These are phyloP conservation scores for Ustilago cynodontis DNA, from an alignment of 1,284 basidiomycete genomes.

Conservation along the genomic window DNA sequence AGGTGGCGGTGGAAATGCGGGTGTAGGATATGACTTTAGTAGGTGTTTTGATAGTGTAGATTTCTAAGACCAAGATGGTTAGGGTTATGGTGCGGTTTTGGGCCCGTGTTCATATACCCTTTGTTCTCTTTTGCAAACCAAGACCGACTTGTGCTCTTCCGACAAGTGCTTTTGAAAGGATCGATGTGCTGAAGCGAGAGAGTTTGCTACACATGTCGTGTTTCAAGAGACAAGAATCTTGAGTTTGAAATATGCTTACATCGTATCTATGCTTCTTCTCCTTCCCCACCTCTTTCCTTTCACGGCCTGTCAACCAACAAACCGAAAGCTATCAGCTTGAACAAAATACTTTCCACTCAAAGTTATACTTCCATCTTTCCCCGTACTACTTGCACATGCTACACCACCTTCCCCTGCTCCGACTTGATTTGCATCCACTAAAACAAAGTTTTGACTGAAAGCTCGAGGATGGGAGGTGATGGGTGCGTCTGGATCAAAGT, in stretches of 20 bases:
- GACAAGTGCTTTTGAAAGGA: too few species aligned
- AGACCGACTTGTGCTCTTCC: too few species aligned
- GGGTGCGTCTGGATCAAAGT: slow-evolving; percentile 60
- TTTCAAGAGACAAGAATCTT: too few species aligned
- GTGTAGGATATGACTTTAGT: slow-evolving; percentile 25
- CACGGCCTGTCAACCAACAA: slow-evolving; percentile 64
- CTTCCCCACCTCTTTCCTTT: background rate
- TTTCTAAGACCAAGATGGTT: too few species aligned
- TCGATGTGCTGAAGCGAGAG: too few species aligned
- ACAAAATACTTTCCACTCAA: slow-evolving; percentile 59
- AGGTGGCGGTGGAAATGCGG: too few species aligned
- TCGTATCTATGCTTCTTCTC: background rate
- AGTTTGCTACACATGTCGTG: too few species aligned
- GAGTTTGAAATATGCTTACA: too few species aligned
- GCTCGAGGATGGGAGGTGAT: slow-evolving; percentile 57
- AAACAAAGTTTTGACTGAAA: slow-evolving; percentile 63
- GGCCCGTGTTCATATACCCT: background rate
- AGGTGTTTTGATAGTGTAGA: slow-evolving; percentile 22
- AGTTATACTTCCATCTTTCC: slow-evolving; percentile 38
- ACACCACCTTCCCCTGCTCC: slow-evolving; percentile 31
- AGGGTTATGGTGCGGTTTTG: too few species aligned
- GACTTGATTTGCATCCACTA: slow-evolving; percentile 42
- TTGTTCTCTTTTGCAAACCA: too few species aligned
- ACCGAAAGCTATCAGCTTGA: slow-evolving; percentile 63
- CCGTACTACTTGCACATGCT: slow-evolving; percentile 19